Evolutionary conservation across 306 rosid species (phyloP), one percentile per base, ranked within the genome.

Genomic region (Morella rubra): DNA sequence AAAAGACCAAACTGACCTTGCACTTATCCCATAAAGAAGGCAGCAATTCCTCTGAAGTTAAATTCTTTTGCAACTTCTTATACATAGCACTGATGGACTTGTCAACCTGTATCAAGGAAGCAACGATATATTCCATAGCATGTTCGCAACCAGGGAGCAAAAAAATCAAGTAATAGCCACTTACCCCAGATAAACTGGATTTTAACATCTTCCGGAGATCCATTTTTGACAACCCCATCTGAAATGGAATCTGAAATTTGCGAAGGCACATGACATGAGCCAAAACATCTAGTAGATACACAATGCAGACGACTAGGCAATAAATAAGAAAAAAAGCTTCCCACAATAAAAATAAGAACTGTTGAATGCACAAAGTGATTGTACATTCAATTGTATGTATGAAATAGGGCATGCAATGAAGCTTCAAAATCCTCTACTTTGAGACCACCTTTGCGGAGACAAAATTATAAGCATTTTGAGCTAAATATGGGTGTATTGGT

Each of bases 21-120:
- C 99, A 95, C 79, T 92, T 95, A 58, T 95, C 97, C 99, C 99
- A 95, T 72, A 95, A 82, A 70, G 99, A 92, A 77, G 99, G 99
- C 76, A 95, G 77, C n/a, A 95, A 83, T 84, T 95, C 97, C 87
- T 95, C 99, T 8, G 93, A 89, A 22, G 97, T 95, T 90, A 95
- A 84, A 77, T 95, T 92, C 87, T 95, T 95, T 84, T 95, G 99
- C 86, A 95, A 81, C 88, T 87, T 95, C 93, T 95, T 95, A 70
- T 89, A 88, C 99, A 95, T 95, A 2, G 90, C 89, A 58, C 71
- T 73, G 74, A 95, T 80, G 75, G 93, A 89, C 88, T 85, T 95
- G 86, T 95, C 99, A 76, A 92, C 88, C 98, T 95, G 81, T 59
- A 62, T 19, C 52, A 62, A 72, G 61, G 59, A 51, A 76, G 64